phyloP scores from a whole-genome alignment of 805 yeast species.

The Yarrowia divulgata region DNA sequence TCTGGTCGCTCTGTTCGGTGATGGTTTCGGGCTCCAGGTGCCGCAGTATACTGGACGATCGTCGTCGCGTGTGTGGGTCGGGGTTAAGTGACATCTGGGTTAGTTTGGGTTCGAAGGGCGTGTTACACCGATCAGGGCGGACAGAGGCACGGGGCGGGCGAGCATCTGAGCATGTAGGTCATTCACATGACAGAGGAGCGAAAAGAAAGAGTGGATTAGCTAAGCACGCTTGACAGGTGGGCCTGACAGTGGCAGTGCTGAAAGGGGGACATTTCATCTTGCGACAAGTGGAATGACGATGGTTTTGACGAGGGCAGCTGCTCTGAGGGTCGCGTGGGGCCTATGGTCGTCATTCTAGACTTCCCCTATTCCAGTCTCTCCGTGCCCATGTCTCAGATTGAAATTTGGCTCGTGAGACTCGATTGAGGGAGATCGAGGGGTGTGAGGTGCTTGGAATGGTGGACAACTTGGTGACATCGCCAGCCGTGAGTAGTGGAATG shows the following conservation, averaged over 20 bases:
- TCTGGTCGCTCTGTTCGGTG: slow-evolving; percentile 92
- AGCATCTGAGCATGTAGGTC: background rate
- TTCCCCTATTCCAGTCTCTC: no score
- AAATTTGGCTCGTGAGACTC: background rate
- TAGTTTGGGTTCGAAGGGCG: background rate
- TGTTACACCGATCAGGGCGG: background rate
- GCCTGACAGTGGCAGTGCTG: background rate
- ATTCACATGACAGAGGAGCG: background rate
- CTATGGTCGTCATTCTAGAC: no score
- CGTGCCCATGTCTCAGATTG: slow-evolving; percentile 24
- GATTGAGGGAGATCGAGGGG: background rate
- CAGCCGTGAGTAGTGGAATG: no score
- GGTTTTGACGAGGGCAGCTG: no score
- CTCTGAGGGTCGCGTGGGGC: no score
- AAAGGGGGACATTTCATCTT: background rate
- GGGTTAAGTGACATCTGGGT: slow-evolving; percentile 36
- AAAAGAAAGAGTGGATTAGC: background rate
- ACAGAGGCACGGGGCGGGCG: background rate
- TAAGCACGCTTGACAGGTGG: background rate
- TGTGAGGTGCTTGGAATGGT: background rate
- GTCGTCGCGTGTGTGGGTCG: slow-evolving; percentile 56
- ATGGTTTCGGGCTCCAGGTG: slow-evolving; percentile 92
- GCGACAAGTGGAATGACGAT: no score
- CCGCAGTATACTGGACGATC: slow-evolving; percentile 88
- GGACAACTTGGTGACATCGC: no score